Conservation (phyloP, 352 stramenopile genomes). For the Phytophthora sansomeana region DNA sequence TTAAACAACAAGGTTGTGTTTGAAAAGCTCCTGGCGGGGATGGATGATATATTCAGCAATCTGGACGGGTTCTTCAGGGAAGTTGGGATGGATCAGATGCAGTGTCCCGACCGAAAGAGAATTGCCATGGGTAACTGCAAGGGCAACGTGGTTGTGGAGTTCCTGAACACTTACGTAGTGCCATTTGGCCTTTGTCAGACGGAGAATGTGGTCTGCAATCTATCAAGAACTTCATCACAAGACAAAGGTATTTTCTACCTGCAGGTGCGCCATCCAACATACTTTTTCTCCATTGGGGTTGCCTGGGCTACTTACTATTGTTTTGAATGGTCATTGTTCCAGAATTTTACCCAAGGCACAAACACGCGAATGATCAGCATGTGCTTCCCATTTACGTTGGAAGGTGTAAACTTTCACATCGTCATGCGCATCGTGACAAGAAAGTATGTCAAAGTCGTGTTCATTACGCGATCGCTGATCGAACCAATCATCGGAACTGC, state of each 20-base stretch:
- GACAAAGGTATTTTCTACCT: slow-evolving; percentile 6
- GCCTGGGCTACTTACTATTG: no score
- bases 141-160: slow-evolving; percentile 20
- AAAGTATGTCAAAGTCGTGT: slow-evolving; percentile 23
- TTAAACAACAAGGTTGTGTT: slow-evolving; percentile 29
- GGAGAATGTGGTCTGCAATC: slow-evolving; percentile 24
- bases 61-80: slow-evolving; percentile 21
- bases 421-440: slow-evolving; percentile 17
- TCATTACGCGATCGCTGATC: slow-evolving; percentile 30
- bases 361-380: slow-evolving; percentile 29
- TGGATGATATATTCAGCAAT: slow-evolving; percentile 15
- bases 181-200: slow-evolving; percentile 26
- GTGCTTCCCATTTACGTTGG: slow-evolving; percentile 16
- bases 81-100: slow-evolving; percentile 10
- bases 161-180: slow-evolving; percentile 30
- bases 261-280: slow-evolving; percentile 16
- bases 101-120: slow-evolving; percentile 20
- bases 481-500: slow-evolving; percentile 12
- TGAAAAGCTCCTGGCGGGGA: slow-evolving; percentile 17
- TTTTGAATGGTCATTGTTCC: not conserved
- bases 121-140: slow-evolving; percentile 8
- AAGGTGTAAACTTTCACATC: slow-evolving; percentile 8
- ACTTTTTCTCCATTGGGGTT: not conserved
- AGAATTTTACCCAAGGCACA: slow-evolving; percentile 21
- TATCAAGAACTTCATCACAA: not conserved